Conservation (phyloP, 805 yeast genomes). For the Ogataea siamensis region DNA sequence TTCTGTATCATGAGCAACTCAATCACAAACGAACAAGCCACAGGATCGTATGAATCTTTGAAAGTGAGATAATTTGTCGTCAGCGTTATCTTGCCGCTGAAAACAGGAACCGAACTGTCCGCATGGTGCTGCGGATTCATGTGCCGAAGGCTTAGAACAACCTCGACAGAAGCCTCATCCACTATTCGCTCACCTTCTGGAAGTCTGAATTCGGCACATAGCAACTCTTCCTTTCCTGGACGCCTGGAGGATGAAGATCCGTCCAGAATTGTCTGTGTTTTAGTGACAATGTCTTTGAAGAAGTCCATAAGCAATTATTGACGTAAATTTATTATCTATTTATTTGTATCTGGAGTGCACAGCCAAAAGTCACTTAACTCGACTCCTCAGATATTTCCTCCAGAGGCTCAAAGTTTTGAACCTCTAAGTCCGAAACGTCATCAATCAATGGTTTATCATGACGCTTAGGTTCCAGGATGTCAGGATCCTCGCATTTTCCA, state of each 20-base stretch:
- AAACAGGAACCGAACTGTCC: constrained; percentile 12
- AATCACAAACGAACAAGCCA: constrained; percentile 63
- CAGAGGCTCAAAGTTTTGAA: constrained; percentile 9
- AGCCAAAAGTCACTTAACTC: constrained; percentile 7
- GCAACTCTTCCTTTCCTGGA: constrained; percentile 65
- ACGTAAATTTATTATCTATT: not conserved
- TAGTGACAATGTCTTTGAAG: constrained; percentile 45
- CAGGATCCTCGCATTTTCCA: constrained; percentile 26
- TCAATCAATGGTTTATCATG: not conserved
- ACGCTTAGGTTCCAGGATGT: constrained; percentile 19
- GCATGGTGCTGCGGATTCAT: constrained; percentile 9
- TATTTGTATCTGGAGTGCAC: constrained; percentile 2
- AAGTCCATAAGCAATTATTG: constrained; percentile 39
- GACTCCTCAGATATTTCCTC: constrained; percentile 13
- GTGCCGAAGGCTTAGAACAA: constrained; percentile 29
- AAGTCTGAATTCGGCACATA: constrained; percentile 63
- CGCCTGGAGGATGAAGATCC: constrained; percentile 38
- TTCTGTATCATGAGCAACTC: constrained; percentile 78
- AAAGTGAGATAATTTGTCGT: constrained; percentile 78
- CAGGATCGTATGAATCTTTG: constrained; percentile 64
- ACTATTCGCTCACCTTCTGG: constrained; percentile 70
- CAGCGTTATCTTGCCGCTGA: constrained; percentile 59
- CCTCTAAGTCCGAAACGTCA: constrained; percentile 6
- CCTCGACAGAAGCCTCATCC: constrained; percentile 67
- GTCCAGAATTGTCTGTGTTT: constrained; percentile 48